Evolutionary conservation across 1,284 basidiomycete genomes (phyloP).

Genomic region (Moesziomyces parantarcticus): DNA sequence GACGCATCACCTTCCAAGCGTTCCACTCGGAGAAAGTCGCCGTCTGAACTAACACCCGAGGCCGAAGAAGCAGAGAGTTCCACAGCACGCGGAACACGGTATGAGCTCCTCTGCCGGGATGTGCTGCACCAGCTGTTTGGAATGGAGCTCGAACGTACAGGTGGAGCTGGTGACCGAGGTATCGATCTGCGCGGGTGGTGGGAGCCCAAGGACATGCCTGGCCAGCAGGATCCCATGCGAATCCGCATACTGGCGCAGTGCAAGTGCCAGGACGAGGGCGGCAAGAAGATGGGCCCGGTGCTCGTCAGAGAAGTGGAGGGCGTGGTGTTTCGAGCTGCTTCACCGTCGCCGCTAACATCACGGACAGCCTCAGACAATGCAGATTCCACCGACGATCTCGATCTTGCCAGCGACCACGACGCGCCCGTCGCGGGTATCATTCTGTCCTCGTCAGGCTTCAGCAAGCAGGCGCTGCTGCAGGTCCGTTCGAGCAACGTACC

Average conservation of each 20-base stretch:
- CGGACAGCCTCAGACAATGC: too few species aligned
- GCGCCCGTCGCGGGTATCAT: constrained; percentile 20
- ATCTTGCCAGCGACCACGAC: background rate
- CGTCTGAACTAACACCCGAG: background rate
- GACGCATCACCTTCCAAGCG: background rate
- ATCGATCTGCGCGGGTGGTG: constrained; percentile 92
- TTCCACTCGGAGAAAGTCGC: background rate
- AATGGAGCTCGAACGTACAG: constrained; percentile 79
- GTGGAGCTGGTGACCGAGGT: constrained; percentile 84
- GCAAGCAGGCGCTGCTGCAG: constrained; percentile 49
- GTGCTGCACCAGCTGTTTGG: constrained; percentile 77
- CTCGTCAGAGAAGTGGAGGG: constrained; percentile 84
- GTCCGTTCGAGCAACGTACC: constrained; percentile 44
- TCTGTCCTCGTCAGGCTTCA: constrained; percentile 46
- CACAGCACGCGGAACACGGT: constrained; percentile 77
- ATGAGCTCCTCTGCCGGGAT: constrained; percentile 77
- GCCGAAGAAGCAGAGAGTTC: constrained; percentile 45
- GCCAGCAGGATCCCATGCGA: constrained; percentile 63
- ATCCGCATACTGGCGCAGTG: constrained; percentile 86
- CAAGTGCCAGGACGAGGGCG: constrained; percentile 77
- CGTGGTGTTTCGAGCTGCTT: constrained; percentile 42
- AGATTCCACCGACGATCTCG: too few species aligned
- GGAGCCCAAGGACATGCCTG: constrained; percentile 74
- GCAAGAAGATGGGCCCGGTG: constrained; percentile 79
- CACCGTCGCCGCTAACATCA: background rate